These are phyloP conservation scores for Dendrostoma leiphaemia DNA, from an alignment of 2,329 filamentous ascomycete genomes.

Conservation along the genomic window DNA sequence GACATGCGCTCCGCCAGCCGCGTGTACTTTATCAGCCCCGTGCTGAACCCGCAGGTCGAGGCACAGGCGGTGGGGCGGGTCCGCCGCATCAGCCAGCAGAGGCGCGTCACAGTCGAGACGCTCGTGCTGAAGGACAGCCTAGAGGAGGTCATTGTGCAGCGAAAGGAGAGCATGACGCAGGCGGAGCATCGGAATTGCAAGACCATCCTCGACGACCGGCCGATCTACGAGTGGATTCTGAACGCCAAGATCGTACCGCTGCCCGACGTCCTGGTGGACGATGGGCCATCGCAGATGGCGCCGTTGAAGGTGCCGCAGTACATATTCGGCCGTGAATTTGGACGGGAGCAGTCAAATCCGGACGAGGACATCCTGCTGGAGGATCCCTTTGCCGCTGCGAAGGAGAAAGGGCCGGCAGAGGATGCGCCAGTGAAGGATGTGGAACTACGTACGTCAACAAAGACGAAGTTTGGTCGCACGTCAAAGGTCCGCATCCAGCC, in stretches of 20 bases:
- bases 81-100: constrained; percentile 80
- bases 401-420: neutral
- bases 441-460: neutral
- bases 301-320: constrained; percentile 42
- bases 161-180: constrained; percentile 72
- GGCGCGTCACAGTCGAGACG: constrained; percentile 80
- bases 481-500: neutral
- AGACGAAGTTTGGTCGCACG: neutral
- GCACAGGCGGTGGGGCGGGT: constrained; percentile 90
- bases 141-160: constrained; percentile 78
- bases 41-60: constrained; percentile 80
- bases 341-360: constrained; percentile 35
- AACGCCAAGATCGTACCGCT: constrained; percentile 45
- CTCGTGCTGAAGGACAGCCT: constrained; percentile 76
- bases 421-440: neutral
- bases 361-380: constrained; percentile 44
- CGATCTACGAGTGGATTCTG: constrained; percentile 58
- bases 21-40: constrained; percentile 86
- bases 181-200: constrained; percentile 57
- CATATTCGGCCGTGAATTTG: constrained; percentile 52
- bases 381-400: constrained; percentile 16
- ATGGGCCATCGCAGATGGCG: constrained; percentile 48
- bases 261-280: constrained; percentile 18
- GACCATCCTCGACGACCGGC: constrained; percentile 55
- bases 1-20: constrained; percentile 81